Conservation (phyloP, 805 yeast species). For the Brettanomyces sp. region DNA sequence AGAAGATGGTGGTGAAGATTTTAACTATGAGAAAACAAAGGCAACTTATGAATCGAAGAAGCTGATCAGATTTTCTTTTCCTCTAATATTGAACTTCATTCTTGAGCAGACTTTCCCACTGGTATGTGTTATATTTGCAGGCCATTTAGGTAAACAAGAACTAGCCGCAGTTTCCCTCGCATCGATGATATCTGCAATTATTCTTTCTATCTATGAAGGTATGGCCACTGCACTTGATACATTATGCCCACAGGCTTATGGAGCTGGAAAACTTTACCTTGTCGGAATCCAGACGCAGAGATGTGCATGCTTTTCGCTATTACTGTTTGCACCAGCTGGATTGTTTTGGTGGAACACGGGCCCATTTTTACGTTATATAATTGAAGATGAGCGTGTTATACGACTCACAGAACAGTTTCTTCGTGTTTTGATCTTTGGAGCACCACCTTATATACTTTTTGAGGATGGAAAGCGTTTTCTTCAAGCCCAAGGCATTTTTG, state of each 20-base stretch:
- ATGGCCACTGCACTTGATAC: constrained; percentile 70
- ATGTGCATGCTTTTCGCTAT: constrained; percentile 56
- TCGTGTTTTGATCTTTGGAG: constrained; percentile 48
- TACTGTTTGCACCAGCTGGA: constrained; percentile 48
- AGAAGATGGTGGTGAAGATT: constrained; percentile 21
- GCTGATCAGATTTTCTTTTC: constrained; percentile 36
- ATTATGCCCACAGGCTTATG: constrained; percentile 71
- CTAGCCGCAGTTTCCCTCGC: constrained; percentile 71
- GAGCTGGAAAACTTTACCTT: constrained; percentile 49
- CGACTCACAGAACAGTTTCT: constrained; percentile 49
- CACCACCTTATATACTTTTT: constrained; percentile 62
- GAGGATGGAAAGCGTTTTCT: constrained; percentile 67
- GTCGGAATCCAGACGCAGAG: constrained; percentile 65
- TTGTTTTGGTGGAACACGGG: constrained; percentile 55
- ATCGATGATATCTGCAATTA: constrained; percentile 71
- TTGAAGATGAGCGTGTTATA: constrained; percentile 37
- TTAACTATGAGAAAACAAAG: constrained; percentile 20
- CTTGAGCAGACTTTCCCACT: constrained; percentile 53
- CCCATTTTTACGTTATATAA: constrained; percentile 33
- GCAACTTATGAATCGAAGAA: constrained; percentile 21
- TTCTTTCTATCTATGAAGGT: constrained; percentile 68
- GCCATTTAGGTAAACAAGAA: constrained; percentile 61
- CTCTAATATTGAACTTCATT: constrained; percentile 57
- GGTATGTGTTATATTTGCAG: constrained; percentile 72
- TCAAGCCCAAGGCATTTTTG: constrained; percentile 74